phyloP scores from a whole-genome alignment of 2,329 filamentous ascomycete species.

The Clarireedia paspali region DNA sequence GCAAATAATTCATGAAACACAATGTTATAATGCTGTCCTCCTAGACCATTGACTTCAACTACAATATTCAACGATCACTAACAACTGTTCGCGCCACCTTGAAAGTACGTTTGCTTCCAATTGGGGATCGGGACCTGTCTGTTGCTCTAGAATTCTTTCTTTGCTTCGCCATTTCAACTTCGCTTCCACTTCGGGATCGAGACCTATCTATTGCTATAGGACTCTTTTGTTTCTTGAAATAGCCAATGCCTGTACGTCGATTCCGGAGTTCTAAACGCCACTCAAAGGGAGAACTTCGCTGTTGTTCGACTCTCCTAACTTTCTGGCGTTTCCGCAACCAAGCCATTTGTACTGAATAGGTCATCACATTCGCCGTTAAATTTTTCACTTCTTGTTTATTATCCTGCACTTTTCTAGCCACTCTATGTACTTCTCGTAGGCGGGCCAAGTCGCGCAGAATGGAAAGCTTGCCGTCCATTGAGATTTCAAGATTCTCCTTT shows the following conservation, averaged over 20 bases:
- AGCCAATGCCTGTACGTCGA: no score
- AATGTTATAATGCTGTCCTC: neutral
- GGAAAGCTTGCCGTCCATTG: neutral
- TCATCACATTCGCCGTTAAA: neutral
- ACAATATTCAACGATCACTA: no score
- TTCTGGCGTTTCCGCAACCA: neutral
- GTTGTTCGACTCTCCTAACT: neutral
- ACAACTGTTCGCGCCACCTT: no score
- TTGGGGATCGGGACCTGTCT: no score
- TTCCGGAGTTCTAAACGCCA: neutral
- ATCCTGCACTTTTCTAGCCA: neutral
- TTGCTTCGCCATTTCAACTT: no score
- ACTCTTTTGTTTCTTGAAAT: no score
- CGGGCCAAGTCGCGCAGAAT: neutral
- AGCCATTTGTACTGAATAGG: neutral
- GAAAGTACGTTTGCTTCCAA: no score
- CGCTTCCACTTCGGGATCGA: no score
- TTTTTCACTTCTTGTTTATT: neutral
- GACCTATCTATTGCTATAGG: no score
- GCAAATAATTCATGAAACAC: constrained; percentile 1
- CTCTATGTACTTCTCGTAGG: neutral
- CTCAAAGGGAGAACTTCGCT: neutral
- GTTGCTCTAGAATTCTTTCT: no score
- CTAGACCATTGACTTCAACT: neutral
- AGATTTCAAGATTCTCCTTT: neutral